Percentiles rank a stretch among this genome's conserved stretches.
Evolutionary conservation across 306 rosid species (phyloP).

Genomic region (Crataegus laevigata): DNA sequence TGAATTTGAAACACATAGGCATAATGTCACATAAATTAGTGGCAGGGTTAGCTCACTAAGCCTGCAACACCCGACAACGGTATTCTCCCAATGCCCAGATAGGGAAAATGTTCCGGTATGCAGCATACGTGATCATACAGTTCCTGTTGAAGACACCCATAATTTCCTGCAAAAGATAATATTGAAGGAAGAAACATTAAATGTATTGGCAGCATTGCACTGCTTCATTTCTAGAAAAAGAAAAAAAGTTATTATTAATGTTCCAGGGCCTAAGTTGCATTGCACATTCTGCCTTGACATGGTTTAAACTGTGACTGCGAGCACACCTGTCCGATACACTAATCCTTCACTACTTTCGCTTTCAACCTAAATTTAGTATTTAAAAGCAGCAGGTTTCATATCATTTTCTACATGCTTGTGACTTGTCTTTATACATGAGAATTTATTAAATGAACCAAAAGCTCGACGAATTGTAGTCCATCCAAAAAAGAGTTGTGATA

Average conservation of each 20-base stretch:
- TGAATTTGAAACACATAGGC: background rate
- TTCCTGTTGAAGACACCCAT: slow-evolving; percentile 86
- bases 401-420: background rate
- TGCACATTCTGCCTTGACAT: background rate
- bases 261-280: background rate
- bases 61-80: slow-evolving; percentile 38
- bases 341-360: background rate
- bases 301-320: background rate
- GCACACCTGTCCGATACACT: background rate
- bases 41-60: background rate
- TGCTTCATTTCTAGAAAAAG: too few relatives aligned
- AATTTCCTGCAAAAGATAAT: slow-evolving; percentile 46
- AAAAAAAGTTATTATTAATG: background rate
- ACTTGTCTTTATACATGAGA: background rate
- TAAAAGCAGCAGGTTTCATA: background rate
- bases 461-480: background rate
- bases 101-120: slow-evolving; percentile 83
- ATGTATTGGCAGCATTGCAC: background rate
- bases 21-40: background rate
- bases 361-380: too few relatives aligned
- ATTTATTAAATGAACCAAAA: background rate
- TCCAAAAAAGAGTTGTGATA: background rate
- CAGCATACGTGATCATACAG: slow-evolving; percentile 75
- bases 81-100: slow-evolving; percentile 91
- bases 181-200: too few relatives aligned